Conservation (phyloP, 768 basidiomycete genomes). For the Candolleomyces aberdarensis region DNA sequence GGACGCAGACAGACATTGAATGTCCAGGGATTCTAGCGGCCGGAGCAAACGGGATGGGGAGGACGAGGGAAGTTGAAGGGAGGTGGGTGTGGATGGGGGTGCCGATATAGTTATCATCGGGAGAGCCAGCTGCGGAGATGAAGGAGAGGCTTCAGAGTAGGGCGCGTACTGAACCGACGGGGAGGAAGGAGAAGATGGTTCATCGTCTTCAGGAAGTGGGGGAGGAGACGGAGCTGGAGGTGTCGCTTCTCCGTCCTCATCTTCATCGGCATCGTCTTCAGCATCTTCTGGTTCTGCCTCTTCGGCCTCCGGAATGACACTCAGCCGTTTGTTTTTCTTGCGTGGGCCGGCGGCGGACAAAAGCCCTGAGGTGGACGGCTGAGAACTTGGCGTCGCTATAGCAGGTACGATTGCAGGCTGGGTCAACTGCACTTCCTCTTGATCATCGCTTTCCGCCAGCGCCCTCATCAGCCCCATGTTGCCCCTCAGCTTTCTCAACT, state of each 20-base stretch:
- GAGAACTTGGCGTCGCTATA: not conserved
- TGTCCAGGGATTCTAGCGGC: conserved; percentile 33
- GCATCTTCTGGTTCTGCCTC: conserved; percentile 7
- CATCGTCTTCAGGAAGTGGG: not conserved
- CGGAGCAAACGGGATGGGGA: conserved; percentile 11
- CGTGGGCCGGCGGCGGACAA: not conserved
- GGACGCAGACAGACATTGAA: conserved; percentile 26
- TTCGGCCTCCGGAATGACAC: conserved; percentile 1
- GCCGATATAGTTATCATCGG: conserved; percentile 16
- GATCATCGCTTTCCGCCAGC: conserved; percentile 19
- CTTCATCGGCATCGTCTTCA: not conserved
- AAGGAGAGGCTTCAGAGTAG: not conserved
- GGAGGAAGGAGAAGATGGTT: not conserved
- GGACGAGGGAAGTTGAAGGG: conserved; percentile 3
- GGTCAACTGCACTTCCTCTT: not conserved
- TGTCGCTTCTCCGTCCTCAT: not conserved
- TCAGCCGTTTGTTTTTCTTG: conserved; percentile 2
- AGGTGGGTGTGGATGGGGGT: conserved; percentile 12
- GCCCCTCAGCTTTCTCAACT: conserved; percentile 35
- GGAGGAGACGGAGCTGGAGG: not conserved
- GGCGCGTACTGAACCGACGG: not conserved
- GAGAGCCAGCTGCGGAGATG: conserved; percentile 18
- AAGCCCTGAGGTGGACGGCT: not conserved
- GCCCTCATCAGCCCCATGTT: conserved; percentile 32
- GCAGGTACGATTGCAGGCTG: not conserved